Evolutionary conservation across 2,329 filamentous ascomycete species (phyloP).

Genomic region (Epichloe brachyelytri): DNA sequence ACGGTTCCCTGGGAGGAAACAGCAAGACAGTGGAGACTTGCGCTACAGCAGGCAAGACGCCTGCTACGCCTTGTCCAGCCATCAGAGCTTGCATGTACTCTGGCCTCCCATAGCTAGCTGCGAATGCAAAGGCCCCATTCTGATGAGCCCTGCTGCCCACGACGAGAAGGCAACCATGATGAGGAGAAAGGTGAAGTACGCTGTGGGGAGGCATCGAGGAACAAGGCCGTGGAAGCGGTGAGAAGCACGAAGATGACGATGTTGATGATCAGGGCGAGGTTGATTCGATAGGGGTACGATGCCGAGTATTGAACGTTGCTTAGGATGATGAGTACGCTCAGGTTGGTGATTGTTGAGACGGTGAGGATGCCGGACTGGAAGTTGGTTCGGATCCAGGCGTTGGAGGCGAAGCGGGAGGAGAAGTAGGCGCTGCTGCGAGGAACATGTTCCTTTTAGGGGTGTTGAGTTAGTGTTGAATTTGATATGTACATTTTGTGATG

Average conservation of each 20-base stretch:
- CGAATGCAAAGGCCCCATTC: slow-evolving; percentile 89
- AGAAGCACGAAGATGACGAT: slow-evolving; percentile 64
- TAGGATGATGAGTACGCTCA: slow-evolving; percentile 62
- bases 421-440: slow-evolving; percentile 88
- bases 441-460: slow-evolving; percentile 70
- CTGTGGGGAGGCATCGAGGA: slow-evolving; percentile 45
- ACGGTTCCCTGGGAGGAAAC: slow-evolving; percentile 25
- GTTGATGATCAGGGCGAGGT: slow-evolving; percentile 62
- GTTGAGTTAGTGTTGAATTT: too few relatives aligned
- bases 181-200: slow-evolving; percentile 74
- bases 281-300: slow-evolving; percentile 80
- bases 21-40: slow-evolving; percentile 73
- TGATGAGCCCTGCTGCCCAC: slow-evolving; percentile 76
- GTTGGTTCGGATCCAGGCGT: slow-evolving; percentile 59
- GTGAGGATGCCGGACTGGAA: slow-evolving; percentile 86
- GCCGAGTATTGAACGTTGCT: slow-evolving; percentile 69
- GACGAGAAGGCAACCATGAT: slow-evolving; percentile 69
- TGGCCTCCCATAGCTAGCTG: slow-evolving; percentile 67
- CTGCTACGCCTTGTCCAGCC: slow-evolving; percentile 84
- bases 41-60: slow-evolving; percentile 75
- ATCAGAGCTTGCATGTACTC: slow-evolving; percentile 96
- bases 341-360: slow-evolving; percentile 73
- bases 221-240: slow-evolving; percentile 62
- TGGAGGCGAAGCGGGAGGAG: slow-evolving; percentile 60
- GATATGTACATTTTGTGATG: background rate